These are phyloP conservation scores for Haplosporangium sp. DNA, from an alignment of 371 early-diverging fungal species.

Conservation along the genomic window DNA sequence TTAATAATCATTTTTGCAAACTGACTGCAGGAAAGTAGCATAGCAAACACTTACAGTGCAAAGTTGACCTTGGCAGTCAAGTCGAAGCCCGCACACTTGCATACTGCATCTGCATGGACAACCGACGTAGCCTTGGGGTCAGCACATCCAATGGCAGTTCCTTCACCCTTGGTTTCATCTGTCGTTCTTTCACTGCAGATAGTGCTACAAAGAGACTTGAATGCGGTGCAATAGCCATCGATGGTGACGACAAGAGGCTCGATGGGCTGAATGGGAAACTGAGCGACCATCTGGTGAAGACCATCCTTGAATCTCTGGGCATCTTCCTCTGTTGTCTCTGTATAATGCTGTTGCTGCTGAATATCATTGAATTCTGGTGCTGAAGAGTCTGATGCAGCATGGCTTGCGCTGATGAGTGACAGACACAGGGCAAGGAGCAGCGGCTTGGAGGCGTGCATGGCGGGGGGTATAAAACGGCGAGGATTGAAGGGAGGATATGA, in stretches of 20 bases:
- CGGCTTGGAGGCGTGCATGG: conserved; percentile 3
- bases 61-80: conserved; percentile 34
- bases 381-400: not conserved
- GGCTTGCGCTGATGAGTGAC: not conserved
- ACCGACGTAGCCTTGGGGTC: conserved; percentile 3
- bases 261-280: conserved; percentile 25
- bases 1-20: not conserved
- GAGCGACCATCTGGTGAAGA: not conserved
- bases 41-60: conserved; percentile 23
- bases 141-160: conserved; percentile 8
- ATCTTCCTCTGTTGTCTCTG: conserved; percentile 5
- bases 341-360: not conserved
- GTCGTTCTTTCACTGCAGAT: conserved; percentile 15
- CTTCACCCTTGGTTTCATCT: not conserved
- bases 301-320: not conserved
- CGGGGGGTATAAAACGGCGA: not conserved
- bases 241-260: conserved; percentile 23
- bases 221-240: conserved; percentile 28
- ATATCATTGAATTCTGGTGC: too few species aligned
- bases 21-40: not conserved
- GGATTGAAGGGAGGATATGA: not conserved
- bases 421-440: conserved; percentile 9
- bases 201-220: conserved; percentile 12
- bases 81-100: conserved; percentile 16
- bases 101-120: conserved; percentile 3